A percentile compares a stretch with the other conserved stretches of the same genome.
Evolutionary conservation across 1,284 basidiomycete genomes (phyloP).

Genomic region (Ustilago esculenta): DNA sequence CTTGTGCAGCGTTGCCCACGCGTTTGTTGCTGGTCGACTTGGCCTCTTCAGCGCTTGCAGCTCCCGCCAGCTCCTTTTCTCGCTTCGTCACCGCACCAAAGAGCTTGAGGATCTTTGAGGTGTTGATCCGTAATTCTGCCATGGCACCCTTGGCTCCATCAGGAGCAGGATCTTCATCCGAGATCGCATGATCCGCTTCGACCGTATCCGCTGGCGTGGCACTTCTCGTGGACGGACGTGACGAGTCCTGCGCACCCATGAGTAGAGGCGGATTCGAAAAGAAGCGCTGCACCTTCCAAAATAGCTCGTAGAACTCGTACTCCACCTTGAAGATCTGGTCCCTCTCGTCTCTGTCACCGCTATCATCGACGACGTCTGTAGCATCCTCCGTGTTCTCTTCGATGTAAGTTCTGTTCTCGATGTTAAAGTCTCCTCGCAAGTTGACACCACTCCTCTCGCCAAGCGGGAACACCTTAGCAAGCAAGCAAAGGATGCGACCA

Average conservation of each 20-base stretch:
- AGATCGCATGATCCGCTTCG: slow-evolving; percentile 6
- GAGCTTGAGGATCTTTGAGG: slow-evolving; percentile 47
- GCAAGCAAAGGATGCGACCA: slow-evolving; percentile 84
- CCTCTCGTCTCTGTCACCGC: slow-evolving; percentile 26
- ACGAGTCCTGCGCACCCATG: slow-evolving; percentile 31
- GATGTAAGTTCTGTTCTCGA: slow-evolving; percentile 71
- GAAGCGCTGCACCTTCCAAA: slow-evolving; percentile 61
- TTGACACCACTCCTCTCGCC: slow-evolving; percentile 91
- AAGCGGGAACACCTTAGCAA: slow-evolving; percentile 84
- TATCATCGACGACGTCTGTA: slow-evolving; percentile 14
- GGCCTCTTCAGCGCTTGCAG: slow-evolving; percentile 31
- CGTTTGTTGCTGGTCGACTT: slow-evolving; percentile 9
- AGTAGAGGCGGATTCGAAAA: slow-evolving; percentile 58
- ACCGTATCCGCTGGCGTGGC: slow-evolving; percentile 21
- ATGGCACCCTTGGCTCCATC: slow-evolving; percentile 50
- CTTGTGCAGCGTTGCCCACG: slow-evolving; percentile 1
- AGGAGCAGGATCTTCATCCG: slow-evolving; percentile 47
- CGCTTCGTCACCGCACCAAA: slow-evolving; percentile 49
- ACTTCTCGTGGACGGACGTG: slow-evolving; percentile 26
- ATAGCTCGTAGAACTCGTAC: slow-evolving; percentile 55
- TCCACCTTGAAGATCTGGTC: slow-evolving; percentile 44
- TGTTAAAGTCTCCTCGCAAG: slow-evolving; percentile 79
- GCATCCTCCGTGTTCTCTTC: slow-evolving; percentile 31
- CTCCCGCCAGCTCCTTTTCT: slow-evolving; percentile 51
- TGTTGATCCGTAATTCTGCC: slow-evolving; percentile 46